phyloP scores from a whole-genome alignment of 192 early-diverging fungal genomes.

The Phlyctochytrium planicorne region DNA sequence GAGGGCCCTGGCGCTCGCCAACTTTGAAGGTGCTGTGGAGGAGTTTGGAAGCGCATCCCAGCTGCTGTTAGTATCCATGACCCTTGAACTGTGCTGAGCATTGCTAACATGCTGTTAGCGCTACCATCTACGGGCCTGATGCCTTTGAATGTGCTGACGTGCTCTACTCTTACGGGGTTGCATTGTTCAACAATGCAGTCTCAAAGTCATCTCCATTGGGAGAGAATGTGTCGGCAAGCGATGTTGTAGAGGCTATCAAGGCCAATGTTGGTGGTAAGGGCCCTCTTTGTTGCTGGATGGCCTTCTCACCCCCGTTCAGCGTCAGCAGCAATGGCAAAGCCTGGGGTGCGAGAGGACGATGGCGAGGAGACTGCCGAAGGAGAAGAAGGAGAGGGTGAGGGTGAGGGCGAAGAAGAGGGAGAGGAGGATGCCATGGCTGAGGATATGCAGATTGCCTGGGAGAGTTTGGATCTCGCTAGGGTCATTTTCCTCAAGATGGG shows the following conservation, averaged over 20 bases:
- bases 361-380: slow-evolving; percentile 11
- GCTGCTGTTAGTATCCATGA: neutral
- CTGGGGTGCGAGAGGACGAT: slow-evolving; percentile 13
- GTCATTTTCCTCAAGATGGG: slow-evolving; percentile 66
- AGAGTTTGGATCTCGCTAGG: slow-evolving; percentile 80
- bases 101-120: slow-evolving; percentile 30
- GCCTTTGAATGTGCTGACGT: slow-evolving; percentile 69
- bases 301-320: slow-evolving; percentile 8
- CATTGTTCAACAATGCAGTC: slow-evolving; percentile 71
- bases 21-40: neutral
- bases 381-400: slow-evolving; percentile 7
- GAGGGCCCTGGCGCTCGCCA: neutral
- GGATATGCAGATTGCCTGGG: slow-evolving; percentile 77
- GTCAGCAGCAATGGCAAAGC: neutral
- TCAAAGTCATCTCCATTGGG: slow-evolving; percentile 75
- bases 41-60: neutral
- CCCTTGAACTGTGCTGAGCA: neutral
- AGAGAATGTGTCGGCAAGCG: slow-evolving; percentile 42
- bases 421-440: neutral
- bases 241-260: slow-evolving; percentile 17
- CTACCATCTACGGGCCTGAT: slow-evolving; percentile 59
- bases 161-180: slow-evolving; percentile 71
- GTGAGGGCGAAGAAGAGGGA: neutral
- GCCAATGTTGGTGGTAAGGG: neutral
- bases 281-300: neutral